Evolutionary conservation across 176 grass and related monocot species (phyloP), one percentile per base, ranked within the genome.

Genomic region (Oryza rufipogon): DNA sequence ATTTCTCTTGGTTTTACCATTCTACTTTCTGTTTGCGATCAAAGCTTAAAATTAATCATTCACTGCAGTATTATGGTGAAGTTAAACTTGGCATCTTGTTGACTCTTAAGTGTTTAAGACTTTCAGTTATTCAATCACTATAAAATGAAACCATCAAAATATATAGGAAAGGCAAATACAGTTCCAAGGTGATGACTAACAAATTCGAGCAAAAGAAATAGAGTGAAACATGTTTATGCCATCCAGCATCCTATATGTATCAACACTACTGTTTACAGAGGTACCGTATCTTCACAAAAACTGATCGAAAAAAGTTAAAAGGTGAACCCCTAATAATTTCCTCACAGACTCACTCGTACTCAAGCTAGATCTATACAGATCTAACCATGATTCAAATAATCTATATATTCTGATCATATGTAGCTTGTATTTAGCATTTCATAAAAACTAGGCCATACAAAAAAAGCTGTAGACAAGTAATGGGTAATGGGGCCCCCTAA

Each of bases 1-100:
- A 63, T 46, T 22, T 83, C 23, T 4, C 19, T 41, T 81, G 20
- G 68, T 60, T 70, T 61, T 26, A 81, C 34, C 28, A 72, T 60
- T 15, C 6, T 20, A 28, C 44, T 9, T 45, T 23, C 0, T 45
- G 6, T 72, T 73, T 6, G 68, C 63, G 16, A 25, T 17, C 30
- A 76, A 9, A 67, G 15, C 61, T 13, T 52, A 13, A 76, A 13
- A 36, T 47, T 32, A 66, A 33, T 48, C 23, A 48, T 20, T 16
- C 30, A 7, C 73, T 19, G 25, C 25, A 48, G 46, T 48, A 28
- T 52, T 63, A 52, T 3, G 52, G 15, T 8, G 42, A 61, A 72
- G 34, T 42, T 71, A 25, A 9, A 58, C 33, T 19, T 15, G 34
- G 8, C 0, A 60, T 49, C 12, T 70, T 66, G 45, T 70, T 69